Evolutionary conservation across 305 asterid genomes (phyloP).

Genomic region (Fraxinus nigra): DNA sequence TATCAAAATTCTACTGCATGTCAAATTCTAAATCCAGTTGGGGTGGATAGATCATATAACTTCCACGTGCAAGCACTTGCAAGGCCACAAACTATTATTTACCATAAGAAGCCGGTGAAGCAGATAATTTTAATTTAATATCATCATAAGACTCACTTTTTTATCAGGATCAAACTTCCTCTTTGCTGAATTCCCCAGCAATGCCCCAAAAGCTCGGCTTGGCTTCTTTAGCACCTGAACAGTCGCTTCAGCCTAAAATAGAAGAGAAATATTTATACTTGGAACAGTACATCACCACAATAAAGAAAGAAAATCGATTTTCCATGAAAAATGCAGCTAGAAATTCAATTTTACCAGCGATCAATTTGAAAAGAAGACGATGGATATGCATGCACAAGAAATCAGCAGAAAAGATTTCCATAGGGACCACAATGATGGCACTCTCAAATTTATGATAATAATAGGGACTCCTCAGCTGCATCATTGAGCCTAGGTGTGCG

Average conservation of each 20-base stretch:
- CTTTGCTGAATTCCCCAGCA: constrained; percentile 70
- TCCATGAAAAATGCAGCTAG: constrained; percentile 2
- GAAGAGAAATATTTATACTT: constrained; percentile 8
- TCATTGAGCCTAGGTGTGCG: not conserved
- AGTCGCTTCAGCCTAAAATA: constrained; percentile 56
- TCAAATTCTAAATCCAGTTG: not conserved
- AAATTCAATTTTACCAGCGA: not conserved
- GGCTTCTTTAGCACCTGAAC: constrained; percentile 80
- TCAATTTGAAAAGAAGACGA: not conserved
- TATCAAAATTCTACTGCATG: not conserved
- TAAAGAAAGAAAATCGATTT: constrained; percentile 1
- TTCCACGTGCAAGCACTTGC: constrained; percentile 10
- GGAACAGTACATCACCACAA: not conserved
- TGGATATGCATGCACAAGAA: not conserved
- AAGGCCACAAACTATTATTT: not conserved
- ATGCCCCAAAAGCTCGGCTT: constrained; percentile 75
- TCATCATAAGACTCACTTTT: constrained; percentile 41
- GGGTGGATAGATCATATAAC: constrained; percentile 4
- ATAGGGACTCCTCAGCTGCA: not conserved
- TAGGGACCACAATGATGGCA: not conserved
- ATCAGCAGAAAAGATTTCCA: constrained; percentile 12
- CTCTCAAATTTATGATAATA: not conserved
- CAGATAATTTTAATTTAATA: constrained; percentile 11
- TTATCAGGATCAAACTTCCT: constrained; percentile 66
- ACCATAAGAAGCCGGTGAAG: constrained; percentile 5